These are phyloP conservation scores for Kingdonia uniflora DNA, from an alignment of 164 flowering plant genomes.

Conservation along the genomic window DNA sequence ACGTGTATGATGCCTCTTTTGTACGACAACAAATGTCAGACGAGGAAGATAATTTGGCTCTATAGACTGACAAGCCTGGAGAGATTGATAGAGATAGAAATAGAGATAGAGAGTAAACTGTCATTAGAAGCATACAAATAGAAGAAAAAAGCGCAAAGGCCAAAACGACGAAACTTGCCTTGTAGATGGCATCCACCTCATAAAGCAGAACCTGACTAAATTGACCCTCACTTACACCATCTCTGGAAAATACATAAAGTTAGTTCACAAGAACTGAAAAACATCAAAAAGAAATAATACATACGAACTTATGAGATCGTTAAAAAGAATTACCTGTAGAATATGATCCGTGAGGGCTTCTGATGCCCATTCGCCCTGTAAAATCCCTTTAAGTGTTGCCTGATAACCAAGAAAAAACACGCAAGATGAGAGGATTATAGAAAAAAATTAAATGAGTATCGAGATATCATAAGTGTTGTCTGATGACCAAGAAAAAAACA, in stretches of 20 bases:
- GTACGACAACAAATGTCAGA: constrained; percentile 78
- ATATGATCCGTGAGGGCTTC: constrained; percentile 68
- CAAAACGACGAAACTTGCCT: not conserved
- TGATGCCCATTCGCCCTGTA: constrained; percentile 22
- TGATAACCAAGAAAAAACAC: no score
- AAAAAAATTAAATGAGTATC: no score
- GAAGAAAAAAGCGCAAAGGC: no score
- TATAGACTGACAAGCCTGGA: constrained; percentile 68
- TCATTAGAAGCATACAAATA: not conserved
- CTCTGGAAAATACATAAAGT: constrained; percentile 50
- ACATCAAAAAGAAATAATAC: not conserved
- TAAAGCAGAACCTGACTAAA: constrained; percentile 28
- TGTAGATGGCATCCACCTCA: constrained; percentile 24
- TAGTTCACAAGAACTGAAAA: not conserved
- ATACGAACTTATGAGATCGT: no score
- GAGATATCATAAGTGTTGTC: no score
- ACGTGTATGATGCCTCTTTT: constrained; percentile 80
- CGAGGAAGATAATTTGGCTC: constrained; percentile 55
- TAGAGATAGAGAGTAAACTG: not conserved
- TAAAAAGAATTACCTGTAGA: constrained; percentile 43
- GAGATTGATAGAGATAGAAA: no score
- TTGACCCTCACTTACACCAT: constrained; percentile 87
- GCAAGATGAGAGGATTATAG: no score
- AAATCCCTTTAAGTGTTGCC: constrained; percentile 46
- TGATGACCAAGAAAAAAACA: constrained; percentile 13